Percentiles rank a stretch among this genome's conserved stretches.
Conservation (phyloP, 1,284 basidiomycete genomes). For the Austroboletus novae-zelandiae region DNA sequence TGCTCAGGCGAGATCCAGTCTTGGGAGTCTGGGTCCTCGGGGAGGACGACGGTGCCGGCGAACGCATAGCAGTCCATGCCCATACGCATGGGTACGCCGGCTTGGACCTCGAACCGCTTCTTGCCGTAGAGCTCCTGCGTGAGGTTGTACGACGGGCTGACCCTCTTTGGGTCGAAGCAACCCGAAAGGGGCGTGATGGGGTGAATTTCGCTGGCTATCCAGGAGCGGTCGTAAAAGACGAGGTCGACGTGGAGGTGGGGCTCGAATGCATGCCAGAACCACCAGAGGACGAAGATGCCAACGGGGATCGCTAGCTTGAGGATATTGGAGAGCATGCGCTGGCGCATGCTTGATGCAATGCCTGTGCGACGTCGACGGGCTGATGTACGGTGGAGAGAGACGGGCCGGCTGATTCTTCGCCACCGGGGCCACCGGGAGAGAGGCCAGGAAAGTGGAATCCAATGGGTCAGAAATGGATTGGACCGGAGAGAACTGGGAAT, state of each 20-base stretch:
- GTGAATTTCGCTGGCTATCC: slow-evolving; percentile 71
- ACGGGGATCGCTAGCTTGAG: slow-evolving; percentile 30
- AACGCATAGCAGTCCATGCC: slow-evolving; percentile 89
- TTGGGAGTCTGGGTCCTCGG: slow-evolving; percentile 11
- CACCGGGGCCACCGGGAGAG: neutral
- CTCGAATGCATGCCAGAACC: slow-evolving; percentile 51
- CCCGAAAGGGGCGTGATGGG: slow-evolving; percentile 61
- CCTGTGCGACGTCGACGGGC: neutral
- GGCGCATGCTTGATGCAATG: slow-evolving; percentile 7
- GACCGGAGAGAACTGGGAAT: neutral
- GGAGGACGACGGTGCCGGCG: slow-evolving; percentile 64
- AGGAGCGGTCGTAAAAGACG: slow-evolving; percentile 68
- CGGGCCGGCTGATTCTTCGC: neutral
- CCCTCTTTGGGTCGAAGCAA: slow-evolving; percentile 64
- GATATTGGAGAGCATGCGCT: slow-evolving; percentile 20
- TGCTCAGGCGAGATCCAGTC: slow-evolving; percentile 38
- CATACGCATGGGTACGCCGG: slow-evolving; percentile 71
- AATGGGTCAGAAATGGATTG: neutral
- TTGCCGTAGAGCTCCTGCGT: slow-evolving; percentile 59
- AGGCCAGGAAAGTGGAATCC: neutral
- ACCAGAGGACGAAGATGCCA: slow-evolving; percentile 34
- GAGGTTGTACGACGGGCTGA: slow-evolving; percentile 70
- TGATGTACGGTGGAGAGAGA: neutral
- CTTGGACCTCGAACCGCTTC: slow-evolving; percentile 68
- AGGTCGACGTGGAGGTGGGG: slow-evolving; percentile 84